These are phyloP conservation scores for Climacium dendroides DNA, from an alignment of 225 moss, liverwort and hornwort species.

Conservation along the genomic window DNA sequence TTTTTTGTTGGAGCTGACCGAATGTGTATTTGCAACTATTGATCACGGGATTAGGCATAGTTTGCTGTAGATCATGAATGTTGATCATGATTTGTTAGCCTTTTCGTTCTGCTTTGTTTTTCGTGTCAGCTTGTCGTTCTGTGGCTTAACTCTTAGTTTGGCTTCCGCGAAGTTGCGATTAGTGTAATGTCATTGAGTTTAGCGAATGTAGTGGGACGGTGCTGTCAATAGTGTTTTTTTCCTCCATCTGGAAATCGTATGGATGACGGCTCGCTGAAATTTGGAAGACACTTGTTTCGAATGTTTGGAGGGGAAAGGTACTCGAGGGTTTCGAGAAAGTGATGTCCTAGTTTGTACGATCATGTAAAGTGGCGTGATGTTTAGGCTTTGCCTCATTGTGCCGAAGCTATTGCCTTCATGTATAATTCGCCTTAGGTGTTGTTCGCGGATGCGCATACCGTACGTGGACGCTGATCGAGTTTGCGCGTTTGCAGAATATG, in stretches of 20 bases:
- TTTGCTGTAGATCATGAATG: conserved; percentile 1
- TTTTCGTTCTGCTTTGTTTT: neutral
- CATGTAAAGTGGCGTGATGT: neutral
- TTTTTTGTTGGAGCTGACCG: neutral
- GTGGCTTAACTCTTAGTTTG: neutral
- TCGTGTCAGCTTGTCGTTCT: neutral
- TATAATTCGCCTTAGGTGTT: neutral
- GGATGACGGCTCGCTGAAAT: neutral
- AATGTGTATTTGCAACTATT: neutral
- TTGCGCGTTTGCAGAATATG: conserved; percentile 65
- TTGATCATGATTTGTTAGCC: neutral
- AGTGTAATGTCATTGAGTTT: conserved; percentile 4
- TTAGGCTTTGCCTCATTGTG: neutral
- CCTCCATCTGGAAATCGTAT: neutral
- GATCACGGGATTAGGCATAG: neutral
- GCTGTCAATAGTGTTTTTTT: neutral
- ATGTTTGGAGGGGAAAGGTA: neutral
- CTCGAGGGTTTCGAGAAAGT: neutral
- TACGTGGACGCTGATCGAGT: neutral
- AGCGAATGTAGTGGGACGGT: conserved; percentile 3
- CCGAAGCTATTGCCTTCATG: neutral
- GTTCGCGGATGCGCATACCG: neutral
- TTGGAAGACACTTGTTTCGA: neutral
- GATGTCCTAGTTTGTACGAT: neutral
- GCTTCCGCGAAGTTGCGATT: neutral